Conservation (phyloP, 805 yeast species). For the Saccharomycopsis selenospora region DNA sequence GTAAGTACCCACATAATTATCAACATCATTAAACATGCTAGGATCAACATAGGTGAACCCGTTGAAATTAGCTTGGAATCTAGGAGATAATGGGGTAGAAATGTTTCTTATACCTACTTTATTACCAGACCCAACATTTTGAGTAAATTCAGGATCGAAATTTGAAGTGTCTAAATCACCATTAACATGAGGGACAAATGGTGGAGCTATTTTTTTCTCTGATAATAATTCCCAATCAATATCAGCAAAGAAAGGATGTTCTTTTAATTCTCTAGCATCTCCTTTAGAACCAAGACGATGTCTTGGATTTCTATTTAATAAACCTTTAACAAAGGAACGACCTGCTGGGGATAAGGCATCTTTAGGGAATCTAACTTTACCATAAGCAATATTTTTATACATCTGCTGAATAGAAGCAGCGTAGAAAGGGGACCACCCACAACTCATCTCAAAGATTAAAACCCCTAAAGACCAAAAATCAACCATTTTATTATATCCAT, state of each 20-base stretch:
- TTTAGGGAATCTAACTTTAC: slow-evolving; percentile 94
- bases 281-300: slow-evolving; percentile 88
- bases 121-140: slow-evolving; percentile 63
- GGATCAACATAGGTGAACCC: slow-evolving; percentile 97
- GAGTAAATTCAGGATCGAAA: slow-evolving; percentile 96
- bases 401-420: slow-evolving; percentile 93
- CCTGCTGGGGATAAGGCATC: slow-evolving; percentile 92
- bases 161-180: slow-evolving; percentile 93
- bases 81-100: slow-evolving; percentile 80
- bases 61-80: slow-evolving; percentile 91
- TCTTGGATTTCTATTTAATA: slow-evolving; percentile 89
- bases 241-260: slow-evolving; percentile 87
- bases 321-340: slow-evolving; percentile 89
- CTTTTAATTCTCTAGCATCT: slow-evolving; percentile 88
- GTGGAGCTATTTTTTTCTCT: slow-evolving; percentile 86
- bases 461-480: slow-evolving; percentile 99
- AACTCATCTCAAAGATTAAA: slow-evolving; percentile 95
- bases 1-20: slow-evolving; percentile 47
- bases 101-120: slow-evolving; percentile 8
- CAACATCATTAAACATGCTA: slow-evolving; percentile 66
- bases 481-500: slow-evolving; percentile 97
- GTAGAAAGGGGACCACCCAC: slow-evolving; percentile 99
- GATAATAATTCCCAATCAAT: slow-evolving; percentile 81
- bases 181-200: slow-evolving; percentile 87
- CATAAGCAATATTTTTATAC: slow-evolving; percentile 98